Conservation (phyloP, 805 yeast species). For the Candida sonorensis region DNA sequence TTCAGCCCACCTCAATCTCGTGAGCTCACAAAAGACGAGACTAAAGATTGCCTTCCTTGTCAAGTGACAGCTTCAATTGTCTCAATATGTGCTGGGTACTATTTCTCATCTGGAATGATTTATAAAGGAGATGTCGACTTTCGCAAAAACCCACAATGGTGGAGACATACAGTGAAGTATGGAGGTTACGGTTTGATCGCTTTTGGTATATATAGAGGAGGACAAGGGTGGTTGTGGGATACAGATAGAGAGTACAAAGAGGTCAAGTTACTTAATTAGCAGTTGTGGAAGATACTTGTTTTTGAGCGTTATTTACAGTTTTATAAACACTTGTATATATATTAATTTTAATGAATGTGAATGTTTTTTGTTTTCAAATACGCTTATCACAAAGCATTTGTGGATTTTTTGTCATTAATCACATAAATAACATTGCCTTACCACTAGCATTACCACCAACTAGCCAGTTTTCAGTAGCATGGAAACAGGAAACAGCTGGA, state of each 20-base stretch:
- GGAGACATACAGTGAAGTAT: conserved; percentile 48
- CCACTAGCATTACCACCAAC: conserved; percentile 96
- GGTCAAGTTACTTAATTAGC: conserved; percentile 11
- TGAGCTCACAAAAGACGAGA: conserved; percentile 34
- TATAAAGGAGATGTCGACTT: conserved; percentile 35
- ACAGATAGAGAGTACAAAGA: conserved; percentile 24
- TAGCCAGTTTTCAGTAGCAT: conserved; percentile 82
- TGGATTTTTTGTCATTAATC: no score
- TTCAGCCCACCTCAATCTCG: conserved; percentile 44
- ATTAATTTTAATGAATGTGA: no score
- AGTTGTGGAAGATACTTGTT: no score
- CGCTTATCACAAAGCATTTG: no score
- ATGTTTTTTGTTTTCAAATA: no score
- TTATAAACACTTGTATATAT: no score
- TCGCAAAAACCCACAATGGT: conserved; percentile 48
- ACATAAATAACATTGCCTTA: conserved; percentile 56
- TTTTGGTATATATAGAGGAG: conserved; percentile 56
- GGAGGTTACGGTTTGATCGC: conserved; percentile 49
- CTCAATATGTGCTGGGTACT: conserved; percentile 55
- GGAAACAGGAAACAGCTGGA: conserved; percentile 84
- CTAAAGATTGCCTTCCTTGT: conserved; percentile 60
- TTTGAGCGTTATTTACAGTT: no score
- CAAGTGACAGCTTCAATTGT: conserved; percentile 57
- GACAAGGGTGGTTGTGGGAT: conserved; percentile 56
- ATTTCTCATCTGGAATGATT: conserved; percentile 50